These are phyloP conservation scores for Aspergillus nidulans DNA, from an alignment of 495 filamentous ascomycete genomes.

Conservation along the genomic window DNA sequence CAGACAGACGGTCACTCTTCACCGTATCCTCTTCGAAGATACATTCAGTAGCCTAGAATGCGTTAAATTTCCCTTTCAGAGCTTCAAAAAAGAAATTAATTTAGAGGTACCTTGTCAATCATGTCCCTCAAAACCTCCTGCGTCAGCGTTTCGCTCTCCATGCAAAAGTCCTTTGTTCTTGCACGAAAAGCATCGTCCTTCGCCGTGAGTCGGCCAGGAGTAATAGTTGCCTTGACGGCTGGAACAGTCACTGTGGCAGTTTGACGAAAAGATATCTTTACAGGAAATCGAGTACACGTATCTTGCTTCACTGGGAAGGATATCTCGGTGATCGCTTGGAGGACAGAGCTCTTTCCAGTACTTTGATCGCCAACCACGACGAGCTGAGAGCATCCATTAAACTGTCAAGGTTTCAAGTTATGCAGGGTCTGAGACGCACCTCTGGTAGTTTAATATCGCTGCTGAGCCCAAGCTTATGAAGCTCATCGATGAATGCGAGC, in stretches of 20 bases:
- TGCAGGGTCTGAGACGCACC: background rate
- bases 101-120: background rate
- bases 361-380: constrained; percentile 4
- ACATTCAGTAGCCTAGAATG: background rate
- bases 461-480: constrained; percentile 2
- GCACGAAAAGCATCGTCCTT: constrained; percentile 2
- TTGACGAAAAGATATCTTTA: constrained; percentile 7
- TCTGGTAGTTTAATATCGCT: constrained; percentile 2
- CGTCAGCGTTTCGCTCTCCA: background rate
- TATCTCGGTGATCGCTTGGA: constrained; percentile 5
- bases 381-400: background rate
- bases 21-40: background rate
- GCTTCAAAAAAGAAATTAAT: background rate
- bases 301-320: constrained; percentile 1
- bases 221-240: background rate
- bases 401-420: background rate
- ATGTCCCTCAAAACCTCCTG: constrained; percentile 2
- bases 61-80: background rate
- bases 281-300: constrained; percentile 6
- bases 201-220: background rate
- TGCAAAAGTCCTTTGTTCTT: background rate
- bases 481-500: constrained; percentile 8
- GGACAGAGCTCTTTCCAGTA: constrained; percentile 5
- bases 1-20: background rate
- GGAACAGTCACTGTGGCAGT: background rate